Evolutionary conservation across 257 asterid species (phyloP).

Genomic region (Orobanche coerulescens): DNA sequence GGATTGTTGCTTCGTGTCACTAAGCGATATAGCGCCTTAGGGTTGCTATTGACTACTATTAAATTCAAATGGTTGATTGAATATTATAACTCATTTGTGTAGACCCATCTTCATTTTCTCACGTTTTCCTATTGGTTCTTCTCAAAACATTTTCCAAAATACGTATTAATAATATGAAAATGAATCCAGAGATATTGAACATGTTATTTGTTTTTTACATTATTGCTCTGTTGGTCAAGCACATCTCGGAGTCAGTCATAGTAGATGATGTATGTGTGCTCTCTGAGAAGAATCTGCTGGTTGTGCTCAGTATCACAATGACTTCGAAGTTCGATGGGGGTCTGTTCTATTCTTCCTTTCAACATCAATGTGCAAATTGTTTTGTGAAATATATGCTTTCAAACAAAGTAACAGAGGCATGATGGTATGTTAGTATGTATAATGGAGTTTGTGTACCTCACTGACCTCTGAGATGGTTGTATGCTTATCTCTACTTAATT

Average conservation of each 20-base stretch:
- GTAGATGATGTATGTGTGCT: not conserved
- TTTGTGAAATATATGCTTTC: not conserved
- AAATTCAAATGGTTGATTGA: too few species aligned
- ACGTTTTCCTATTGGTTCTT: too few species aligned
- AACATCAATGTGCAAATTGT: not conserved
- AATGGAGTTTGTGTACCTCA: not conserved
- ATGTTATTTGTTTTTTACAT: not conserved
- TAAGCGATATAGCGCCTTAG: too few species aligned
- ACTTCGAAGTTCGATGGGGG: not conserved
- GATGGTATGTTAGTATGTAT: not conserved
- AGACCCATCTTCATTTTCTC: not conserved
- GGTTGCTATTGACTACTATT: too few species aligned
- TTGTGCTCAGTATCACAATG: not conserved
- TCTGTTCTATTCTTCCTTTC: not conserved
- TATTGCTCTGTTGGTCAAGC: not conserved
- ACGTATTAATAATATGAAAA: slow-evolving; percentile 3
- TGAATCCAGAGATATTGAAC: not conserved
- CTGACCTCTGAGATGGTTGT: slow-evolving; percentile 5
- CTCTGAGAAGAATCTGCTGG: not conserved
- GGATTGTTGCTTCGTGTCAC: too few species aligned
- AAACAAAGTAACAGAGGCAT: not conserved
- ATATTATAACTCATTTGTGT: not conserved
- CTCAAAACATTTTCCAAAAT: too few species aligned
- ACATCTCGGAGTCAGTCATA: slow-evolving; percentile 11
- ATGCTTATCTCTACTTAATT: not conserved